A percentile compares a stretch with the other conserved stretches of the same genome.
Evolutionary conservation across 2,329 filamentous ascomycete species (phyloP).

Genomic region (Aspergillus flavus): DNA sequence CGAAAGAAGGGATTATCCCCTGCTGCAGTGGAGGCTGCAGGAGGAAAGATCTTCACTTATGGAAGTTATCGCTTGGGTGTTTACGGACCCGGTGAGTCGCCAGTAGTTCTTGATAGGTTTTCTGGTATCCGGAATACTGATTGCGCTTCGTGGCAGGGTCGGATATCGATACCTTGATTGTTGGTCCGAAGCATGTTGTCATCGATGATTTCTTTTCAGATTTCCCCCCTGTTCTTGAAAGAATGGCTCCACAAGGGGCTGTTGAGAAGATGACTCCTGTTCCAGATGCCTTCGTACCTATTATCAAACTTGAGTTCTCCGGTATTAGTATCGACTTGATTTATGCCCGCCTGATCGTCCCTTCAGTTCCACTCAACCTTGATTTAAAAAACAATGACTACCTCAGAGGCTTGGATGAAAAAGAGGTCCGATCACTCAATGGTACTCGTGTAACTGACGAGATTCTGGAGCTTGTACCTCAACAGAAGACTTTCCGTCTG

Average conservation of each 20-base stretch:
- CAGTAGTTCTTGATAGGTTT: not conserved
- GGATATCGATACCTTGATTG: slow-evolving; percentile 95
- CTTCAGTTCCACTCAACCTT: slow-evolving; percentile 71
- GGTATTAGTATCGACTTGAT: slow-evolving; percentile 96
- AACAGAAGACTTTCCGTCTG: slow-evolving; percentile 84
- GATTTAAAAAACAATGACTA: slow-evolving; percentile 81
- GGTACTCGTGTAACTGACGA: slow-evolving; percentile 94
- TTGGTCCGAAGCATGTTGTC: slow-evolving; percentile 85
- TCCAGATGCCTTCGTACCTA: slow-evolving; percentile 88
- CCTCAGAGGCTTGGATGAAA: slow-evolving; percentile 82
- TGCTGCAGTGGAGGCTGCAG: slow-evolving; percentile 76
- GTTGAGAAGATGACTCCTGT: slow-evolving; percentile 85
- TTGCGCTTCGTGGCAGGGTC: slow-evolving; percentile 62
- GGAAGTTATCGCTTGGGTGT: slow-evolving; percentile 95
- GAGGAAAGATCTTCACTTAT: slow-evolving; percentile 93
- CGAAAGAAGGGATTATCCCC: slow-evolving; percentile 72
- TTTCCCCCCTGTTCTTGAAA: slow-evolving; percentile 78
- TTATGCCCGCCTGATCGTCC: slow-evolving; percentile 73
- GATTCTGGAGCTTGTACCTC: slow-evolving; percentile 84
- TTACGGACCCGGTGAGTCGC: slow-evolving; percentile 70
- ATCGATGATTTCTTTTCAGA: slow-evolving; percentile 89
- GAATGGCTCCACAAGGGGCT: slow-evolving; percentile 74
- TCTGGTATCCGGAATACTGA: slow-evolving; percentile 9
- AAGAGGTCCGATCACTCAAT: slow-evolving; percentile 85
- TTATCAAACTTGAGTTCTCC: slow-evolving; percentile 92